Base-by-base conservation (phyloP, 257 asterid species). In the Eustoma russellianum region DNA sequence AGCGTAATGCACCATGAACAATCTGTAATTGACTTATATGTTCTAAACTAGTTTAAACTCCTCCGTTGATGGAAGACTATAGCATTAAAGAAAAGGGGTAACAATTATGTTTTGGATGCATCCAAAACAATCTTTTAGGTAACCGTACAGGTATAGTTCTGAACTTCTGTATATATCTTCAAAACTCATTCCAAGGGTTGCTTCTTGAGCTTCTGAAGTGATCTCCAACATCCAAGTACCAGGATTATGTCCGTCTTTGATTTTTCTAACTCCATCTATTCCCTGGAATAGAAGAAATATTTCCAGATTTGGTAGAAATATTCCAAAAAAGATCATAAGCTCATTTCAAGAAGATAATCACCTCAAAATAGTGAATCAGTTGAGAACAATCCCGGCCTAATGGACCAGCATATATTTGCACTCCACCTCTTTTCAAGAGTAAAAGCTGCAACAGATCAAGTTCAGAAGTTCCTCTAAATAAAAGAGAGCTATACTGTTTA, bases 371-470 rank as follows among this genome's bases (percentile, higher is more conserved):
- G n/a, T 77, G 33, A 40, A 88, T 79, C 30, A 88, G 80, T 12
- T 83, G 75, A 34, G 65, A 62, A 24, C 83, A 79, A 41, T 79
- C 84, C 14, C 61, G 78, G 55, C 95, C 95, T 57, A 88, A 49
- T 33, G 94, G 94, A 5, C 95, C 97, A 0, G 76, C 86, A 41
- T 75, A 88, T 62, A 88, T 83, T 60, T 85, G 92, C 67, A 79
- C 79, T 0, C 97, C 97, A 55, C 95, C 97, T 15, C 84, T 71
- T 77, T 85, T 85, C 58, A 88, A 70, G 2, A 88, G 81, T 12
- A 85, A 52, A 17, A 88, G 77, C 97, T 88, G 83, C 68, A 66
- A 33, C 50, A 33, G 13, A 51, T 41, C 41, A 28, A 19, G 11
- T 40, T 24, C 43, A 11, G 12, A 38, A 3, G 2, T 38, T 24